phyloP scores from a whole-genome alignment of 179 eudicot genomes.

The Monotropa hypopitys region DNA sequence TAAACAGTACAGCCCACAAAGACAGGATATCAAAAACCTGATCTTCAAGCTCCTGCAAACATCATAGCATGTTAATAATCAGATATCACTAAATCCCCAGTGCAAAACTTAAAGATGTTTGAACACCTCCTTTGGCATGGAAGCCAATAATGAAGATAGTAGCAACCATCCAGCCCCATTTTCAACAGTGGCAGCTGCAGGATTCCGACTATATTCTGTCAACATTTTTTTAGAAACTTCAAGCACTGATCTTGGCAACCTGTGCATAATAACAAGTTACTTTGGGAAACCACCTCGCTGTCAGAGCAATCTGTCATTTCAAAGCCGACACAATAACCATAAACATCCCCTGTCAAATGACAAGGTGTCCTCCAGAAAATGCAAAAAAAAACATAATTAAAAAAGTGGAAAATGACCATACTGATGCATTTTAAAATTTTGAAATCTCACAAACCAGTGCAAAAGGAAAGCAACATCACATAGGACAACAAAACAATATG shows the following conservation, averaged over 20 bases:
- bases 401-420: neutral
- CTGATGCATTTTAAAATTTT: neutral
- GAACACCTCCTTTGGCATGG: conserved; percentile 79
- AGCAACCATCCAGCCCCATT: conserved; percentile 93
- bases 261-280: conserved; percentile 22
- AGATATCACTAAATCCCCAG: conserved; percentile 5
- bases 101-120: conserved; percentile 4
- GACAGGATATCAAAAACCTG: conserved; percentile 92
- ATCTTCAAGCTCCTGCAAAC: conserved; percentile 80
- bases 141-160: conserved; percentile 73
- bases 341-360: neutral
- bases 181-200: conserved; percentile 55
- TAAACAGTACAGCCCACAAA: conserved; percentile 74
- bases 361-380: neutral
- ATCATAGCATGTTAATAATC: conserved; percentile 12
- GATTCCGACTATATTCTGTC: conserved; percentile 56
- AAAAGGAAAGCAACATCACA: neutral
- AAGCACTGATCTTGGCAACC: conserved; percentile 84
- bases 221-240: conserved; percentile 81
- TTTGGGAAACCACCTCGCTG: neutral
- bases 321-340: conserved; percentile 1
- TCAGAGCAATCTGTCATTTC: neutral
- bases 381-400: neutral
- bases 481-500: neutral
- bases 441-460: neutral